Conservation (phyloP, 805 yeast genomes). For the Metschnikowia henanensis region DNA sequence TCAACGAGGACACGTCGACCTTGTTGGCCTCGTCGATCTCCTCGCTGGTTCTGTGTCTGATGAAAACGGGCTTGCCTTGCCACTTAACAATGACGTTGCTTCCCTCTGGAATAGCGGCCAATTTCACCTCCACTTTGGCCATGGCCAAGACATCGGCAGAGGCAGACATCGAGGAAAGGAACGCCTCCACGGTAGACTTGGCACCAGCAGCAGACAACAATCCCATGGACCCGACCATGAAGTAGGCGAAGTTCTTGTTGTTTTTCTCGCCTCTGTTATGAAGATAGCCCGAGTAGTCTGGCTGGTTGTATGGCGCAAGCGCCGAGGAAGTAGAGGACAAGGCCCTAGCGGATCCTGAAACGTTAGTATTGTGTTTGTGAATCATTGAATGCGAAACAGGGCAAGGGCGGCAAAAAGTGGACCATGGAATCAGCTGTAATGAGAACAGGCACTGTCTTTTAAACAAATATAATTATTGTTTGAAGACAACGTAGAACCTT, state of each 20-base stretch:
- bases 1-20: conserved; percentile 72
- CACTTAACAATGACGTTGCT: conserved; percentile 98
- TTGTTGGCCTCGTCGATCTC: conserved; percentile 95
- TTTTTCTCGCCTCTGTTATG: conserved; percentile 70
- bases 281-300: conserved; percentile 82
- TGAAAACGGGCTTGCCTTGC: conserved; percentile 99
- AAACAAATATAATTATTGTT: no score
- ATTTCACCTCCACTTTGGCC: conserved; percentile 98
- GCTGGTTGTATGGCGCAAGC: conserved; percentile 84
- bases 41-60: conserved; percentile 94
- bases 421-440: no score
- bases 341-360: conserved; percentile 43
- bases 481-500: no score
- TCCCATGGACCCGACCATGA: conserved; percentile 97
- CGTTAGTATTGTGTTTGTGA: conserved; percentile 18
- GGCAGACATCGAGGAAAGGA: conserved; percentile 92
- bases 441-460: no score
- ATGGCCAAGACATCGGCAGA: conserved; percentile 98
- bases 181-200: conserved; percentile 92
- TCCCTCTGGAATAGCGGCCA: conserved; percentile 93
- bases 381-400: background rate
- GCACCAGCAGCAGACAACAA: conserved; percentile 91
- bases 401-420: no score
- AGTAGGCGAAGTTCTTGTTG: conserved; percentile 83
- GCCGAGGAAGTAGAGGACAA: conserved; percentile 51